A percentile compares a stretch with the other conserved stretches of the same genome.
phyloP scores from a whole-genome alignment of 345 rosid species.

The Moringa oleifera region DNA sequence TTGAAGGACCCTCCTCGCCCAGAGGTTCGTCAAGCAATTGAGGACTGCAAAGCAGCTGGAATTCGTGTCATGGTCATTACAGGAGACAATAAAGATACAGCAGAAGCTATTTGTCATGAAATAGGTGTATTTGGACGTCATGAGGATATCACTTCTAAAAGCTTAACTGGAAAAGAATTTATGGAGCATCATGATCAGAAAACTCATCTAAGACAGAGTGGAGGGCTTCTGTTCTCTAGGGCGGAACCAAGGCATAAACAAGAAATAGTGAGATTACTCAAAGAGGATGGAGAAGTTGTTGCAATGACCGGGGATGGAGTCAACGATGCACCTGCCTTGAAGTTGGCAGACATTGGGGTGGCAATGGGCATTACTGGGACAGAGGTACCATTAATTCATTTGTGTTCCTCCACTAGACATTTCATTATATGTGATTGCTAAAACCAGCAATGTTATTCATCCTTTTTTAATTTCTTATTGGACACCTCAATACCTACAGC shows the following conservation, averaged over 20 bases:
- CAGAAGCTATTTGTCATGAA: conserved; percentile 93
- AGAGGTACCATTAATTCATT: conserved; percentile 44
- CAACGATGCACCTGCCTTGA: conserved; percentile 96
- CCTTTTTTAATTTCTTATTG: too few relatives aligned
- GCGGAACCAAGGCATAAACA: conserved; percentile 98
- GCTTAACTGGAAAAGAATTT: conserved; percentile 82
- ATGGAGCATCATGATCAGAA: conserved; percentile 54
- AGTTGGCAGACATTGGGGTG: conserved; percentile 95
- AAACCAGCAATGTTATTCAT: too few relatives aligned
- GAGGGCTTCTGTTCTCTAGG: conserved; percentile 87
- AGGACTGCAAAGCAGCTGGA: conserved; percentile 95
- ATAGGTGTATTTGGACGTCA: conserved; percentile 78
- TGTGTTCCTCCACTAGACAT: neutral
- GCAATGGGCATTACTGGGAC: conserved; percentile 99
- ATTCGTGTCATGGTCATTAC: conserved; percentile 97
- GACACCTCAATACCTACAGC: too few relatives aligned
- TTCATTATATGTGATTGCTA: too few relatives aligned
- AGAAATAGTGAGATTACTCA: conserved; percentile 93
- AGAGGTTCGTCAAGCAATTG: conserved; percentile 91
- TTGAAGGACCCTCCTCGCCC: conserved; percentile 92
- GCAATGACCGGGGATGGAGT: conserved; percentile 99
- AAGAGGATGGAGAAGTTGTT: conserved; percentile 98
- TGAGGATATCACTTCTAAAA: conserved; percentile 59
- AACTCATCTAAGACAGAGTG: conserved; percentile 56
- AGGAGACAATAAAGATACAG: conserved; percentile 92